A percentile compares a stretch with the other conserved stretches of the same genome.
Conservation (phyloP, 2,329 filamentous ascomycete genomes). For the Calonectria henricotiae region DNA sequence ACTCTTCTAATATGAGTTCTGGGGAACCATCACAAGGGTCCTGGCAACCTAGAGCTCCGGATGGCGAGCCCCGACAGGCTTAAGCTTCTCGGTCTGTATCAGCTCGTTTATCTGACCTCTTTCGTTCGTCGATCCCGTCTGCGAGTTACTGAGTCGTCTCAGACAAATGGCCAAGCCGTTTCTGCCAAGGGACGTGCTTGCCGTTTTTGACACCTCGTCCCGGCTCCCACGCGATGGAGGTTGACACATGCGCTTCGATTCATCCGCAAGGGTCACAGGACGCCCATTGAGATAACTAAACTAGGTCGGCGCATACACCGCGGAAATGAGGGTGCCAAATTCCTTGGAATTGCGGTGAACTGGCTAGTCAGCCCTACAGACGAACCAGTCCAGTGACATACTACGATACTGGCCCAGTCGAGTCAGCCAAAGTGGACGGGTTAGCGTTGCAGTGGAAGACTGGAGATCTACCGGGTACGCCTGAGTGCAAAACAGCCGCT, state of each 20-base stretch:
- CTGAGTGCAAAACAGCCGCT: slow-evolving; percentile 16
- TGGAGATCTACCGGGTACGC: slow-evolving; percentile 18
- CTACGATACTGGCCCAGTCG: not conserved
- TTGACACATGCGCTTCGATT: slow-evolving; percentile 20
- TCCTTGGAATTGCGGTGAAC: not conserved
- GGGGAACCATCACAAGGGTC: not conserved
- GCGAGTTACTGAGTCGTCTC: not conserved
- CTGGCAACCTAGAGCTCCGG: not conserved
- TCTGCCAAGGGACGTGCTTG: not conserved
- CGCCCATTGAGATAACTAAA: slow-evolving; percentile 9
- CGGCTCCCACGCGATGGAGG: not conserved
- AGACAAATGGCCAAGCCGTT: not conserved
- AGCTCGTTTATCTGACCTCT: not conserved
- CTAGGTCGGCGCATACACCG: not conserved
- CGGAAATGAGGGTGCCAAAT: not conserved
- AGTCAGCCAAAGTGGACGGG: not conserved
- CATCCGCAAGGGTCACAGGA: slow-evolving; percentile 7
- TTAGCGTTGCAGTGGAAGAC: slow-evolving; percentile 5
- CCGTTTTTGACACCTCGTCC: slow-evolving; percentile 5
- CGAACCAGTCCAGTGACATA: not conserved
- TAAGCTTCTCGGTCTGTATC: not conserved
- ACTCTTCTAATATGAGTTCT: not conserved
- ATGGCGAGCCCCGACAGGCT: not conserved
- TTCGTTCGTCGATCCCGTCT: slow-evolving; percentile 3
- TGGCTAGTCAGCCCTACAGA: slow-evolving; percentile 17